phyloP scores from a whole-genome alignment of 129 eudicot species.

The Oenanthe sinensis region DNA sequence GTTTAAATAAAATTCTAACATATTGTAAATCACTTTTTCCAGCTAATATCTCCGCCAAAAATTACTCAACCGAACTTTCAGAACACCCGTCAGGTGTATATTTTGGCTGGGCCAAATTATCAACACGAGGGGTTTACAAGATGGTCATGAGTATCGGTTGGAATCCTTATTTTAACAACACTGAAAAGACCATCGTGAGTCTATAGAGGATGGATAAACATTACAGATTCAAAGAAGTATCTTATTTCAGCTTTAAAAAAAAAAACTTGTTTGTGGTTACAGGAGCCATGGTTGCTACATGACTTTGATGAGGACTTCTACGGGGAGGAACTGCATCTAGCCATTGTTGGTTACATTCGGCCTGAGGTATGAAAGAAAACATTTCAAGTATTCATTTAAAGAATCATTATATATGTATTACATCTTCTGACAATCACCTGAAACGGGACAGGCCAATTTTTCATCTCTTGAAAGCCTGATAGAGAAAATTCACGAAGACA shows the following conservation, averaged over 20 bases:
- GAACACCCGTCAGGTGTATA: conserved; percentile 94
- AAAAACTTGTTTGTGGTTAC: conserved; percentile 8
- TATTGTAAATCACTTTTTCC: conserved; percentile 15
- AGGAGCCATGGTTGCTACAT: conserved; percentile 99
- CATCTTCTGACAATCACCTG: conserved; percentile 10
- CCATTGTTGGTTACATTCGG: conserved; percentile 80
- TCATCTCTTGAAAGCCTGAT: conserved; percentile 77
- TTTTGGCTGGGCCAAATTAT: conserved; percentile 96
- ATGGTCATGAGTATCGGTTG: conserved; percentile 99
- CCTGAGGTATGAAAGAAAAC: conserved; percentile 56
- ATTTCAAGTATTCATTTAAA: neutral
- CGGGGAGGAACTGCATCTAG: conserved; percentile 73
- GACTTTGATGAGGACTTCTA: conserved; percentile 83
- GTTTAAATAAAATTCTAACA: neutral
- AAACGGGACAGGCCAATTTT: conserved; percentile 58
- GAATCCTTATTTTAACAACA: conserved; percentile 82
- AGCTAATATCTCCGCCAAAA: conserved; percentile 81
- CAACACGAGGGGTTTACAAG: conserved; percentile 71
- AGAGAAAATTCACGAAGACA: conserved; percentile 75
- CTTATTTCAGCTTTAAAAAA: neutral
- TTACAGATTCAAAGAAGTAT: neutral
- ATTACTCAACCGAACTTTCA: conserved; percentile 51
- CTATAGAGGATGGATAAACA: neutral
- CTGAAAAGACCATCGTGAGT: conserved; percentile 94
- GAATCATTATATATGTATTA: neutral